Conservation (phyloP, 1,284 basidiomycete species). For the Athelia psychrophila region DNA sequence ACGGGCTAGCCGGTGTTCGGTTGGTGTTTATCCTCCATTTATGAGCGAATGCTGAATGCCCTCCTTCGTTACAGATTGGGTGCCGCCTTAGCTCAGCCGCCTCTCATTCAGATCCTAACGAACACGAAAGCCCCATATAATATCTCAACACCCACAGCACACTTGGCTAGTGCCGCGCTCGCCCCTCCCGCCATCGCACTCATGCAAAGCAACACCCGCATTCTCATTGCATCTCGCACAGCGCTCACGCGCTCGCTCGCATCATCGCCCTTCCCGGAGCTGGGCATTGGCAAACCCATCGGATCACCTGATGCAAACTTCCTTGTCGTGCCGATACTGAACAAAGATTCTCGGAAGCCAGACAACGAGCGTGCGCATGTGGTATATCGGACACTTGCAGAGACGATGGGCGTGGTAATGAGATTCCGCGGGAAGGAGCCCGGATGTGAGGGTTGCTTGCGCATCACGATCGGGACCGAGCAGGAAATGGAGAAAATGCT, state of each 20-base stretch:
- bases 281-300: conserved; percentile 71
- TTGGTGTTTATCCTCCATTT: conserved; percentile 29
- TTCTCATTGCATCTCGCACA: conserved; percentile 59
- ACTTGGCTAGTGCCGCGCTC: conserved; percentile 80
- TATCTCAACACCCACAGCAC: conserved; percentile 88
- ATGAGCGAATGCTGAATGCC: not conserved
- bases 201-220: conserved; percentile 68
- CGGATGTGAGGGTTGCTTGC: conserved; percentile 86
- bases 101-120: conserved; percentile 87
- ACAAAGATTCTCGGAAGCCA: conserved; percentile 39
- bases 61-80: conserved; percentile 60
- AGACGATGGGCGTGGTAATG: conserved; percentile 86
- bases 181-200: conserved; percentile 57
- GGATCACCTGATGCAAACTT: conserved; percentile 95
- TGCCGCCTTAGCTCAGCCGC: conserved; percentile 86
- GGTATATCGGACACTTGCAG: conserved; percentile 86
- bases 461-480: conserved; percentile 88
- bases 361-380: conserved; percentile 69
- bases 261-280: conserved; percentile 34
- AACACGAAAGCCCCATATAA: conserved; percentile 99
- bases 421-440: conserved; percentile 85
- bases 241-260: conserved; percentile 50
- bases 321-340: conserved; percentile 78
- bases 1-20: conserved; percentile 95
- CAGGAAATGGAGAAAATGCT: conserved; percentile 66